phyloP scores from a whole-genome alignment of 345 rosid species.

The Lumnitzera racemosa region DNA sequence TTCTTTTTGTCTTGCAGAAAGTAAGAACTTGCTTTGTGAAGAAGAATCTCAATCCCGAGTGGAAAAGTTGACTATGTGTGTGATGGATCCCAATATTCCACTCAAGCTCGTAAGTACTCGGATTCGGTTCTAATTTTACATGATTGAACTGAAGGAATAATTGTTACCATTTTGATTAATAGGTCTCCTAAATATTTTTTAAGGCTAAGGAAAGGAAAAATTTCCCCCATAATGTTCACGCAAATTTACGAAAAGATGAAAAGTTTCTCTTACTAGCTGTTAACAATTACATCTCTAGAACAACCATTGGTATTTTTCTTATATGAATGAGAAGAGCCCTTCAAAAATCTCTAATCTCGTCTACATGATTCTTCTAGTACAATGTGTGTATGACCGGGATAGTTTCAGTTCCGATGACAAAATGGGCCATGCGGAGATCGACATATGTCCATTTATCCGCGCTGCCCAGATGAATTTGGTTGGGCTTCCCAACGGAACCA shows the following conservation, averaged over 20 bases:
- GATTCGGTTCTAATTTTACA: too few species aligned
- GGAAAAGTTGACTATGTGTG: constrained; percentile 72
- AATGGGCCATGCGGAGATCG: constrained; percentile 18
- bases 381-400: constrained; percentile 14
- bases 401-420: constrained; percentile 11
- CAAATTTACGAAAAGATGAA: too few species aligned
- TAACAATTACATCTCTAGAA: too few species aligned
- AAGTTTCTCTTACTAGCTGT: too few species aligned
- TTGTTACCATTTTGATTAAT: too few species aligned
- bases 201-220: too few species aligned
- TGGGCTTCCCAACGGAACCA: constrained; percentile 1
- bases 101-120: constrained; percentile 49
- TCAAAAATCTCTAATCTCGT: too few species aligned
- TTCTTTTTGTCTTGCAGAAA: constrained; percentile 33
- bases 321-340: too few species aligned
- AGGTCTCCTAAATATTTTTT: too few species aligned
- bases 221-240: too few species aligned
- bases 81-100: constrained; percentile 56
- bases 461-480: constrained; percentile 1
- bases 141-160: background rate
- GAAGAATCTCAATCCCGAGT: constrained; percentile 58
- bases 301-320: too few species aligned
- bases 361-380: background rate
- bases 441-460: background rate
- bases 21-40: constrained; percentile 68